A percentile compares a stretch with the other conserved stretches of the same genome.
Evolutionary conservation across 345 rosid species (phyloP).

Genomic region (Gossypium sturtianum): DNA sequence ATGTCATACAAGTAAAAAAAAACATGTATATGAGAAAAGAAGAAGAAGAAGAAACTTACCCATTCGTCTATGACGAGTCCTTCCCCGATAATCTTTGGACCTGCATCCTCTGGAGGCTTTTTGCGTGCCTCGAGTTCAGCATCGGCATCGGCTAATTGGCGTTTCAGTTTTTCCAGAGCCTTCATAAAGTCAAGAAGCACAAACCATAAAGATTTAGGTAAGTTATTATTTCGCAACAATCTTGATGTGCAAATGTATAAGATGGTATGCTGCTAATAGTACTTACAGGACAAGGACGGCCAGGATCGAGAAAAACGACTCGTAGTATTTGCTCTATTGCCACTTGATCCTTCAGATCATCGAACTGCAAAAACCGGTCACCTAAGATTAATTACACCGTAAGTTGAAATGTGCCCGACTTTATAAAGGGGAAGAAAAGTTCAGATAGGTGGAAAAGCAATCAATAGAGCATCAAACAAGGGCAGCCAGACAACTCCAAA

Average conservation of each 20-base stretch:
- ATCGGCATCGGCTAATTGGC: conserved; percentile 83
- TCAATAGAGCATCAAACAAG: background rate
- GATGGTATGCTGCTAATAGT: background rate
- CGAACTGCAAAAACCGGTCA: conserved; percentile 52
- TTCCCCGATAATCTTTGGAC: conserved; percentile 85
- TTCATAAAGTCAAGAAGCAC: conserved; percentile 12
- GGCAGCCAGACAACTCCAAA: conserved; percentile 4
- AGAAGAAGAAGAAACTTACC: conserved; percentile 41
- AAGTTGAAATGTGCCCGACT: background rate
- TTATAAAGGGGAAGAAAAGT: background rate
- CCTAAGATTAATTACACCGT: background rate
- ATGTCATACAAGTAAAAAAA: background rate
- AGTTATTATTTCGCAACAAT: background rate
- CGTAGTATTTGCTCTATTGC: conserved; percentile 74
- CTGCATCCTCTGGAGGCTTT: conserved; percentile 78
- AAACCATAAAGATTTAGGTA: background rate
- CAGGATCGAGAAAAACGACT: conserved; percentile 81
- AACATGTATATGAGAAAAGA: too few species aligned
- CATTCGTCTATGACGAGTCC: conserved; percentile 99
- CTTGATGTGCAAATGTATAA: background rate
- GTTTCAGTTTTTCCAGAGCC: conserved; percentile 85
- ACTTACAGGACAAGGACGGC: conserved; percentile 72
- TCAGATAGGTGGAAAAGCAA: background rate
- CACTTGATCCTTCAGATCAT: conserved; percentile 86
- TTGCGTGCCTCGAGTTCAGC: conserved; percentile 76